phyloP scores from a whole-genome alignment of 2,329 filamentous ascomycete genomes.

The Pseudogymnoascus sp. region DNA sequence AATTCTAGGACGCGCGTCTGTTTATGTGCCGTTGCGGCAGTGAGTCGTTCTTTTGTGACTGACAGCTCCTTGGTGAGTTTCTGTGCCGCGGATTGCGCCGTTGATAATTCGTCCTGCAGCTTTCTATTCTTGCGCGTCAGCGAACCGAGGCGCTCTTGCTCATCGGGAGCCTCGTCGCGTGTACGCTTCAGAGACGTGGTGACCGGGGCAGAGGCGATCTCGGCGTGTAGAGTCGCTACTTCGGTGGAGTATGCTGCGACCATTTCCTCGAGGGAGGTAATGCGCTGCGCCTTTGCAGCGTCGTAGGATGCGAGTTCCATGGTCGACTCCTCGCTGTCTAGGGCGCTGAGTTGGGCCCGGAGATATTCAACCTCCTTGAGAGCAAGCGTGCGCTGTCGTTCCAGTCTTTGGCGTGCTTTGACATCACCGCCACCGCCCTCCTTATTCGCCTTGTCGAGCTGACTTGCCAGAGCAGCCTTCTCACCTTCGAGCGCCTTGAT shows the following conservation, averaged over 20 bases:
- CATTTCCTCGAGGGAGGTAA: constrained; percentile 76
- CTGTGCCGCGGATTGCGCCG: constrained; percentile 61
- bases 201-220: constrained; percentile 54
- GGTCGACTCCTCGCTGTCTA: constrained; percentile 81
- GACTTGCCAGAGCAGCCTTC: constrained; percentile 53
- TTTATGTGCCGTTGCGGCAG: constrained; percentile 55
- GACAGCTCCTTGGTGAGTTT: constrained; percentile 70
- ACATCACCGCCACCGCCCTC: constrained; percentile 40
- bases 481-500: constrained; percentile 68
- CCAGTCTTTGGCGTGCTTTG: constrained; percentile 65
- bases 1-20: constrained; percentile 79
- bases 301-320: constrained; percentile 77
- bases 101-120: constrained; percentile 69
- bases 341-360: constrained; percentile 81
- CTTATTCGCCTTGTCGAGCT: constrained; percentile 63
- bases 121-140: constrained; percentile 82
- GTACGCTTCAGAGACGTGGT: constrained; percentile 56
- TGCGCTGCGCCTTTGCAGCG: constrained; percentile 63
- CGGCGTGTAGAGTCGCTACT: constrained; percentile 63
- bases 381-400: constrained; percentile 77
- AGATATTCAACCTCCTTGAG: constrained; percentile 92
- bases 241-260: constrained; percentile 82
- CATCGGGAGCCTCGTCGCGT: constrained; percentile 47
- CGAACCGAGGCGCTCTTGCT: constrained; percentile 64
- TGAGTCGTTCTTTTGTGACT: constrained; percentile 66